Evolutionary conservation across 2,329 filamentous ascomycete genomes (phyloP), one percentile per base, ranked within the genome.

Genomic region (Beauveria varroae): DNA sequence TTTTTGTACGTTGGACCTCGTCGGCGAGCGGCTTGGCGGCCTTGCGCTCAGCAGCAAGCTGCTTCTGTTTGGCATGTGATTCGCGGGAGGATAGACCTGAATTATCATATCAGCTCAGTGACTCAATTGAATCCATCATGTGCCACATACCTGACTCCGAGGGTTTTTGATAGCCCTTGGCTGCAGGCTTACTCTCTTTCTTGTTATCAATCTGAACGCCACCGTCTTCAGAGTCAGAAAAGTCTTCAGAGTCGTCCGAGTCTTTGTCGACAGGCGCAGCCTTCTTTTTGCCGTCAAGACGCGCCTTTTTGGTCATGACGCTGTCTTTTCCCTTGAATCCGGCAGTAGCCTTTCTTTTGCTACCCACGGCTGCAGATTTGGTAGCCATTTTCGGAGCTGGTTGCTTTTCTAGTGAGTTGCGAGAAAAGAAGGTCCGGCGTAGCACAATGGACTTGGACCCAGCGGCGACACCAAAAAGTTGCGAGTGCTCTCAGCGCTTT

Each of bases 1-100:
- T 96, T 81, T 99, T 99, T 59, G 91, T 90, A 64, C 92, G 87
- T 65, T 88, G 85, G 66, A 98, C 87, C 70, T 90, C 86, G 73
- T 98, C 93, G 71, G 93, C 92, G 67, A 98, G 87, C 26, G 95
- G 95, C 77, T 97, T 98, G 49, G 90, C 88, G 43, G 90, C 88
- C 80, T 93, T 97, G 67, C 96, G 90, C 73, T 98, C 93, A 70
- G 87, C 88, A 26, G 86, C 88, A 56, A 97, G 80, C 65, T 88
- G 88, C 75, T 93, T 96, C 77, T 99, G 95, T 75, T 96, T 96
- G 55, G 87, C 86, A 74, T 98, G 95, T 24, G 92, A 87, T 80
- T 99, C 95, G 71, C 87, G 88, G 9, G 90, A 91, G 63, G 81
- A 90, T 73, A 85, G 78, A 56, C 75, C 86, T 86, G 63, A 16